Percentiles rank a stretch among this genome's conserved stretches.
Conservation (phyloP, 2,329 filamentous ascomycete genomes). For the Leptographium procerum region DNA sequence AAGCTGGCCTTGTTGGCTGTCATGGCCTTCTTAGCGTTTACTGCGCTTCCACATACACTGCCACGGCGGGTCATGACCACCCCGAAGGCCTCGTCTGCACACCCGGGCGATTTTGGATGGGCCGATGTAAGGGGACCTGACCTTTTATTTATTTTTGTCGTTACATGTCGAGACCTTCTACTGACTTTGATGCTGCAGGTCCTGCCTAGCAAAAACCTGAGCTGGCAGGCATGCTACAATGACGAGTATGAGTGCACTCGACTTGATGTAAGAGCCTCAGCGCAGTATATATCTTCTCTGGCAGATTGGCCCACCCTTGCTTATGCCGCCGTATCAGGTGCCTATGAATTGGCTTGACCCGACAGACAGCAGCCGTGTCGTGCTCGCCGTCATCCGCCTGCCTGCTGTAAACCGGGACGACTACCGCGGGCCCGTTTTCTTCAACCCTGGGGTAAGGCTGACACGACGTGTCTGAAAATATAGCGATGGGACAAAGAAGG, state of each 20-base stretch:
- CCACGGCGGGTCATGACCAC: background rate
- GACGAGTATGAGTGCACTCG: constrained; percentile 24
- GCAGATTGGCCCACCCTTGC: background rate
- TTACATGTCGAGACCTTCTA: background rate
- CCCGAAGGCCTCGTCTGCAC: background rate
- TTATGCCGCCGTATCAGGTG: constrained; percentile 11
- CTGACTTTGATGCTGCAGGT: constrained; percentile 12
- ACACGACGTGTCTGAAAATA: too few species aligned
- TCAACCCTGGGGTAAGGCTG: constrained; percentile 24
- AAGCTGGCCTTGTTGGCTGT: background rate
- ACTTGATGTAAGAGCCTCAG: constrained; percentile 20
- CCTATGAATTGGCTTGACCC: constrained; percentile 29
- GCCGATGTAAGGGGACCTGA: background rate
- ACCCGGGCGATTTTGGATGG: background rate
- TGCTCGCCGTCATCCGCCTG: constrained; percentile 26
- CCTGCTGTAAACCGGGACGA: constrained; percentile 17
- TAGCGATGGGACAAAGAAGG: background rate
- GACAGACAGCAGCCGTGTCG: constrained; percentile 20
- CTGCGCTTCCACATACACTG: background rate
- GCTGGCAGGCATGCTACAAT: constrained; percentile 25
- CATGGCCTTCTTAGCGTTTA: background rate
- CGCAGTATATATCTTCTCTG: too few species aligned
- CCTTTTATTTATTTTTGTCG: too few species aligned
- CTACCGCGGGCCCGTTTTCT: constrained; percentile 24
- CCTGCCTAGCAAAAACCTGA: constrained; percentile 18